phyloP scores from a whole-genome alignment of 2,329 filamentous ascomycete genomes.

The Talaromyces sp. region DNA sequence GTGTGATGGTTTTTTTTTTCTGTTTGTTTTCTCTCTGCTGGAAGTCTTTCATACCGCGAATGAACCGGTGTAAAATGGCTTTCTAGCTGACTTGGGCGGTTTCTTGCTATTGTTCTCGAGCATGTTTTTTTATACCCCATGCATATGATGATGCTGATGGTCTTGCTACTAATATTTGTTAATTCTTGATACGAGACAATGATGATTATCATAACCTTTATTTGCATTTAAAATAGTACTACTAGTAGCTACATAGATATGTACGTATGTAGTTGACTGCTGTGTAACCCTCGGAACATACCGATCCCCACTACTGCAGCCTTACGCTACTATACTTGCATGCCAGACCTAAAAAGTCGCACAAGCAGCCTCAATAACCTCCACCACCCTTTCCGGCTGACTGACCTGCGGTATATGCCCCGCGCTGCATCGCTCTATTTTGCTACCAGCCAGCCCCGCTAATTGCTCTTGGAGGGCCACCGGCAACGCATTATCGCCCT shows the following conservation, averaged over 20 bases:
- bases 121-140: neutral
- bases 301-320: neutral
- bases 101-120: neutral
- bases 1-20: neutral
- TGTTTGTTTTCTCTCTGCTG: neutral
- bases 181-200: neutral
- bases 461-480: conserved; percentile 5
- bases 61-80: neutral
- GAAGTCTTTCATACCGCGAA: neutral
- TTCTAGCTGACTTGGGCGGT: neutral
- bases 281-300: neutral
- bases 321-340: neutral
- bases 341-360: neutral
- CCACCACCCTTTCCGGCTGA: conserved; percentile 7
- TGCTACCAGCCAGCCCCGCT: conserved; percentile 1
- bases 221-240: no score
- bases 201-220: neutral
- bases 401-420: conserved; percentile 6
- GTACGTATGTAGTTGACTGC: neutral
- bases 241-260: no score
- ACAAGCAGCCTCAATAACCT: conserved; percentile 5
- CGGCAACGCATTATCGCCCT: neutral
- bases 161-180: neutral
- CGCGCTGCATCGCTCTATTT: conserved; percentile 3
- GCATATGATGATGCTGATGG: neutral